phyloP scores from a whole-genome alignment of 2,329 filamentous ascomycete genomes.

The Penicillium sp. region DNA sequence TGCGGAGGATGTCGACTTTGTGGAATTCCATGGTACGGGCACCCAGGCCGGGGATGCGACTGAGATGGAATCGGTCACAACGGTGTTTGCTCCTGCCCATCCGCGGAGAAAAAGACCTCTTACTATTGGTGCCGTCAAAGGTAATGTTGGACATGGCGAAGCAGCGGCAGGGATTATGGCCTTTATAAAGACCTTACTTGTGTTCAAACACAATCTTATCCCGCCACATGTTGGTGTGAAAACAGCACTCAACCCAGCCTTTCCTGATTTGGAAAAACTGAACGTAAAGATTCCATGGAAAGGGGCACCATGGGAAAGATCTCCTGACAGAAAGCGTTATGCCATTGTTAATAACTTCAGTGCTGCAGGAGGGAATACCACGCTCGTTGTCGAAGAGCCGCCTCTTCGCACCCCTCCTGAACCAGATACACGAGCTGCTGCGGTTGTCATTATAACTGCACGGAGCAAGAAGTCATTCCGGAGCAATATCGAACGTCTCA shows the following conservation, averaged over 20 bases:
- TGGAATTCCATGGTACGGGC: slow-evolving; percentile 30
- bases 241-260: not conserved
- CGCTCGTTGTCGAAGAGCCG: slow-evolving; percentile 56
- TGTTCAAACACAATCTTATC: slow-evolving; percentile 1
- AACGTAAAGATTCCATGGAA: slow-evolving; percentile 23
- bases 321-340: slow-evolving; percentile 25
- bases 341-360: slow-evolving; percentile 61
- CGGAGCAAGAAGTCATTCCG: slow-evolving; percentile 47
- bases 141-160: slow-evolving; percentile 43
- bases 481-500: slow-evolving; percentile 28
- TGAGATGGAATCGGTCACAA: slow-evolving; percentile 26
- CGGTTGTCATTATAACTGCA: slow-evolving; percentile 54
- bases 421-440: slow-evolving; percentile 48
- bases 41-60: slow-evolving; percentile 29
- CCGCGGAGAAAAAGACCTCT: slow-evolving; percentile 26
- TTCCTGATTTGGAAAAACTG: not conserved
- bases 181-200: slow-evolving; percentile 1
- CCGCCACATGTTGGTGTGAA: slow-evolving; percentile 9
- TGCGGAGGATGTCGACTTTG: slow-evolving; percentile 23
- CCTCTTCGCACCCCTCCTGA: slow-evolving; percentile 47
- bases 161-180: slow-evolving; percentile 16
- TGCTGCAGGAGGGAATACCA: slow-evolving; percentile 61
- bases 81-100: slow-evolving; percentile 19
- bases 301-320: slow-evolving; percentile 21
- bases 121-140: slow-evolving; percentile 26